A percentile compares a stretch with the other conserved stretches of the same genome.
Conservation (phyloP, 768 basidiomycete genomes). For the Astraeus odoratus region DNA sequence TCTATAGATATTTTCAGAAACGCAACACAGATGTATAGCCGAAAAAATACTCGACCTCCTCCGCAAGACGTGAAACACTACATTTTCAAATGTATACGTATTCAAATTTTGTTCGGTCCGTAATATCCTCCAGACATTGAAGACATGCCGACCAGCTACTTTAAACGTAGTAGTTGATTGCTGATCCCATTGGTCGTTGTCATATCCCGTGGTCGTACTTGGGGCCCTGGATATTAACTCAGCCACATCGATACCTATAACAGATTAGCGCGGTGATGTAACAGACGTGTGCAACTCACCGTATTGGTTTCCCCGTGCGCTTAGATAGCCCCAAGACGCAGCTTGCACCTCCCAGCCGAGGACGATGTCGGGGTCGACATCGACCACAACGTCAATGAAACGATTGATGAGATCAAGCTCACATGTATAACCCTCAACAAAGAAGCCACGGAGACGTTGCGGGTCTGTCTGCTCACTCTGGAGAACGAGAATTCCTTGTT, state of each 20-base stretch:
- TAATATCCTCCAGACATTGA: slow-evolving; percentile 92
- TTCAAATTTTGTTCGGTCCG: slow-evolving; percentile 72
- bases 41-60: slow-evolving; percentile 51
- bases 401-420: slow-evolving; percentile 82
- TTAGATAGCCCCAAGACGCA: slow-evolving; percentile 86
- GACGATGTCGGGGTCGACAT: slow-evolving; percentile 86
- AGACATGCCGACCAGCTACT: slow-evolving; percentile 80
- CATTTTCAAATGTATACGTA: slow-evolving; percentile 86
- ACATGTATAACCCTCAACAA: slow-evolving; percentile 46
- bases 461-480: slow-evolving; percentile 32
- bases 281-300: slow-evolving; percentile 32
- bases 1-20: slow-evolving; percentile 31
- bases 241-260: slow-evolving; percentile 59
- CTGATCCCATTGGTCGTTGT: slow-evolving; percentile 62
- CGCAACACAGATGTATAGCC: not conserved
- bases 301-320: slow-evolving; percentile 52
- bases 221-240: slow-evolving; percentile 77
- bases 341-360: slow-evolving; percentile 89
- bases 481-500: slow-evolving; percentile 51
- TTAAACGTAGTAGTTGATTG: slow-evolving; percentile 77
- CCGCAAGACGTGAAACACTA: slow-evolving; percentile 73
- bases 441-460: slow-evolving; percentile 36
- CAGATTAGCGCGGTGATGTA: slow-evolving; percentile 1
- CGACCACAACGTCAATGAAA: slow-evolving; percentile 63
- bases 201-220: slow-evolving; percentile 26